A percentile compares a stretch with the other conserved stretches of the same genome.
These are phyloP conservation scores for Meyerozyma elateridarum DNA, from an alignment of 1,139 yeast genomes.

Conservation along the genomic window DNA sequence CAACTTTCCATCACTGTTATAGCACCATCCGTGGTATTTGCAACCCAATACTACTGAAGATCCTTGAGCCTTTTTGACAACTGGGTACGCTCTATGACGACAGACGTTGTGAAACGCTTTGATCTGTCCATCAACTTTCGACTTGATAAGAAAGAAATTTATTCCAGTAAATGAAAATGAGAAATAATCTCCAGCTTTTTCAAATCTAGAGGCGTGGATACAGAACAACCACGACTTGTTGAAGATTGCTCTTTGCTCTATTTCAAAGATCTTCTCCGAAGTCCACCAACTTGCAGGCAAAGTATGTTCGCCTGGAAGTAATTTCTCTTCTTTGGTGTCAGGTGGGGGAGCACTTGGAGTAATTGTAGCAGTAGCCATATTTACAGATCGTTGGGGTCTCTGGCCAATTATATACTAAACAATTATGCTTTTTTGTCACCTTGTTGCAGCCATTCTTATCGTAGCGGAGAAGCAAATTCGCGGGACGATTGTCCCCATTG, in stretches of 20 bases:
- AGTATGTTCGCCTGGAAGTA: slow-evolving; percentile 50
- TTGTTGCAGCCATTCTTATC: no score
- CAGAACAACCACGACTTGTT: slow-evolving; percentile 53
- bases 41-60: slow-evolving; percentile 54
- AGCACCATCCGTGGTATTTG: slow-evolving; percentile 64
- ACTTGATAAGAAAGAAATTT: slow-evolving; percentile 52
- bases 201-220: slow-evolving; percentile 46
- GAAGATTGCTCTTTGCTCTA: slow-evolving; percentile 54
- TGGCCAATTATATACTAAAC: no score
- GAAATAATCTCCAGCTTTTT: slow-evolving; percentile 53
- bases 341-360: slow-evolving; percentile 26
- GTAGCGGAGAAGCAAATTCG: no score
- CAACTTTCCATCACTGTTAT: slow-evolving; percentile 52
- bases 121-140: slow-evolving; percentile 43
- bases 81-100: slow-evolving; percentile 62
- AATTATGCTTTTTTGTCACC: no score
- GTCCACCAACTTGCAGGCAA: slow-evolving; percentile 67
- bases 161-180: slow-evolving; percentile 48
- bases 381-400: no score
- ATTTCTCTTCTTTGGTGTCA: slow-evolving; percentile 17
- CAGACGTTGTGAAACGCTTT: slow-evolving; percentile 62
- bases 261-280: slow-evolving; percentile 50
- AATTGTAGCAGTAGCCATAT: slow-evolving; percentile 13
- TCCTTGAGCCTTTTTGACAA: slow-evolving; percentile 54
- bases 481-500: slow-evolving; percentile 1